Conservation (phyloP, 1,284 basidiomycete genomes). For the Ustilago sp. region DNA sequence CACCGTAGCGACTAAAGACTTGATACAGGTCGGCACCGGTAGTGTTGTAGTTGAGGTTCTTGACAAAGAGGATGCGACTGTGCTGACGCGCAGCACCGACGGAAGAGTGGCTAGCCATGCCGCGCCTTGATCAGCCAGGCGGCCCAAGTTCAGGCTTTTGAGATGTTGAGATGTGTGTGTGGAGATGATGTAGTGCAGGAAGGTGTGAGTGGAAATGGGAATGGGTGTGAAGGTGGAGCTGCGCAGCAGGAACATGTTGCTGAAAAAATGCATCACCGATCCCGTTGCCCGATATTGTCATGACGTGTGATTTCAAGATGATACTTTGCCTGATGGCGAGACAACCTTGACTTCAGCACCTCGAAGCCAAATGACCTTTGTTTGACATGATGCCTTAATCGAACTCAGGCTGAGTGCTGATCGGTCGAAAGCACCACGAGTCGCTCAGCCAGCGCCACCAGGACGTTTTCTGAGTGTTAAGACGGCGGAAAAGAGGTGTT, state of each 20-base stretch:
- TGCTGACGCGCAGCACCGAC: constrained; percentile 51
- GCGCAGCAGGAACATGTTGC: constrained; percentile 3
- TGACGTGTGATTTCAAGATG: too few species aligned
- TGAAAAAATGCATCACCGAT: not conserved
- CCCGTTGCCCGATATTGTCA: not conserved
- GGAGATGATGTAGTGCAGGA: not conserved
- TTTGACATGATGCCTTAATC: too few species aligned
- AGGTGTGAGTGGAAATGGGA: not conserved
- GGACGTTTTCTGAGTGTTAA: constrained; percentile 3
- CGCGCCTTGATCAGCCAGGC: constrained; percentile 13
- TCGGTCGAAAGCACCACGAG: too few species aligned
- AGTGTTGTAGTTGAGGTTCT: constrained; percentile 92
- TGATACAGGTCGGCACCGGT: constrained; percentile 92
- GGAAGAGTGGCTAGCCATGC: constrained; percentile 35
- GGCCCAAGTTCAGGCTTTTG: not conserved
- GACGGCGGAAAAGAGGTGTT: not conserved
- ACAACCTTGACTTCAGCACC: too few species aligned
- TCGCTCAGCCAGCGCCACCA: too few species aligned
- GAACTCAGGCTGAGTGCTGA: too few species aligned
- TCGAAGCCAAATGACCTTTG: too few species aligned
- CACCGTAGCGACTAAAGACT: constrained; percentile 96
- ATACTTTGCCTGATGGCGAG: too few species aligned
- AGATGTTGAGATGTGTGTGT: not conserved
- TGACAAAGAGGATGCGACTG: constrained; percentile 67
- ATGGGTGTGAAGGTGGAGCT: not conserved